Evolutionary conservation across 116 monocot genomes (phyloP), one percentile per base, ranked within the genome.

Genomic region (Cymodocea nodosa): DNA sequence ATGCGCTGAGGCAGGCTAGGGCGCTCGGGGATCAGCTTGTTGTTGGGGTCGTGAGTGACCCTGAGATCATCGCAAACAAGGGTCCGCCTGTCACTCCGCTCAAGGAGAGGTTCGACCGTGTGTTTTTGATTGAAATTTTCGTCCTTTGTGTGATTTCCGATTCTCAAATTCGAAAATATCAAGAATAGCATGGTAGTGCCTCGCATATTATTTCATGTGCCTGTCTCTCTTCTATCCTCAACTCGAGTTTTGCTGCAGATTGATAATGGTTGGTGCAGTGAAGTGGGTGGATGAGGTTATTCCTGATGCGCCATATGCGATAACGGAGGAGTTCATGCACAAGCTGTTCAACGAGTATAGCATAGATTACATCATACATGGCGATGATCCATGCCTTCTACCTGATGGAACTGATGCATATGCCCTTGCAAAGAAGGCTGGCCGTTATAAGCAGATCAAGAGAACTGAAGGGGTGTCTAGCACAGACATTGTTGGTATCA

Each of bases 241-340:
- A 44, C 12, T 44, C 12, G 8, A 44, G 39, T 62, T n/a, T 65
- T 22, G 23, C 57, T 67, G 55, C 74, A 94, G 94, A 77, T 52
- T 94, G 76, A 77, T 90, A 78, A 86, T 89, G 82, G 94, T 94
- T 20, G 78, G 79, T 63, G 94, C 80, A 15, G 68, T 95, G 50
- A 95, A 95, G 74, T 95, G 94, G 94, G 95, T 95, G 20, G 87
- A 90, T 78, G 95, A 90, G 68, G 85, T 95, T 62, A 95, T 95
- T 67, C 79, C 95, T 60, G 76, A 95, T 75, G 87, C 91, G 20
- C 95, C 95, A 51, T 95, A 95, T 75, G 90, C 87, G 44, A 95
- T 95, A 59, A 90, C 82, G 51, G 90, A 95, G 62, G 79, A 87
- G 40, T 95, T 95, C 71, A 95, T 95, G 95, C 73, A 83, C 13